phyloP scores from a whole-genome alignment of 257 asterid genomes.

The Lantana camara region DNA sequence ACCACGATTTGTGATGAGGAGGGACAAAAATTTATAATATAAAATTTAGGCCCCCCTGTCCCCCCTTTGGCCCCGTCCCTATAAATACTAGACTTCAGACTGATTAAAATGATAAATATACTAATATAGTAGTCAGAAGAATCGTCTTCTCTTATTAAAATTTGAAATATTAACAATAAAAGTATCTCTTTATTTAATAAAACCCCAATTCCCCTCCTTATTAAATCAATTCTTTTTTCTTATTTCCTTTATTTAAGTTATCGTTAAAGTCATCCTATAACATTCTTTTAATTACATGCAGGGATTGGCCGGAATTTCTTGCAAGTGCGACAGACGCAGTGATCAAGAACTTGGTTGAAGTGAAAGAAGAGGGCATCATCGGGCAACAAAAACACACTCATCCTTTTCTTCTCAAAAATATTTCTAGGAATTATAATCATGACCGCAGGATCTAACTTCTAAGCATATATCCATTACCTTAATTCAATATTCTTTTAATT shows the following conservation, averaged over 20 bases:
- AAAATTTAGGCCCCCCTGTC: no score
- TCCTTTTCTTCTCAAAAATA: background rate
- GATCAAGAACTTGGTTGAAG: constrained; percentile 56
- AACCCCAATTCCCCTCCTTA: no score
- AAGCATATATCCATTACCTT: background rate
- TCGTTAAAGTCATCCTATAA: background rate
- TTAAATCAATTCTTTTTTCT: background rate
- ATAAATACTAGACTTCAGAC: no score
- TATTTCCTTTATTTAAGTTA: background rate
- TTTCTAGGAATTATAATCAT: background rate
- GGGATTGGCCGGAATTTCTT: constrained; percentile 66
- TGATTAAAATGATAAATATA: no score
- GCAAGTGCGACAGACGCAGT: constrained; percentile 52
- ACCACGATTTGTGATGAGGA: no score
- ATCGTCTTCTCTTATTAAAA: no score
- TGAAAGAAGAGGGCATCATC: constrained; percentile 37
- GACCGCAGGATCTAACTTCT: no score
- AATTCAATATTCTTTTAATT: background rate
- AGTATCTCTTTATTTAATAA: no score
- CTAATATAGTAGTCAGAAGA: no score
- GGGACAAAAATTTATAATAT: no score
- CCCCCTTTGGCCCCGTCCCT: no score
- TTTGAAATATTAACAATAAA: no score
- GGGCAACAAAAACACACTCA: background rate
- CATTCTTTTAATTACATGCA: constrained; percentile 1